These are phyloP conservation scores for Trypanosoma mega DNA, from an alignment of 208 protist genomes.

Conservation along the genomic window DNA sequence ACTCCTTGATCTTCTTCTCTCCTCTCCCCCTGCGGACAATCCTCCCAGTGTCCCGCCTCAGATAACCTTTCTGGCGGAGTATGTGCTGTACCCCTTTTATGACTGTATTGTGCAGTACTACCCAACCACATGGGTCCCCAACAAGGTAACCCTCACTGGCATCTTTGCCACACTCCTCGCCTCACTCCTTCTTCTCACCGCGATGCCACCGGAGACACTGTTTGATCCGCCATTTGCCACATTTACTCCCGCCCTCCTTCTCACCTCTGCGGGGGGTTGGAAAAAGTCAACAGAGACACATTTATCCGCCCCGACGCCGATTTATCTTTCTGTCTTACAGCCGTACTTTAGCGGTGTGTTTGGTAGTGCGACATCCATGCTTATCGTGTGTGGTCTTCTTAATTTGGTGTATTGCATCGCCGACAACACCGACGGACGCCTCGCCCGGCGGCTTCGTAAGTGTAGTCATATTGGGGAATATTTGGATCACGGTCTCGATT, in stretches of 20 bases:
- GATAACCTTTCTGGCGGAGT: slow-evolving; percentile 70
- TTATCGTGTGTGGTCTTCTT: slow-evolving; percentile 66
- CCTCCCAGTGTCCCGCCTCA: slow-evolving; percentile 41
- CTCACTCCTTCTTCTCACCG: slow-evolving; percentile 74
- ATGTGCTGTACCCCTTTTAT: slow-evolving; percentile 81
- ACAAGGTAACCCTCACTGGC: slow-evolving; percentile 79
- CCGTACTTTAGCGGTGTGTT: slow-evolving; percentile 39
- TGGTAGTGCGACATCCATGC: slow-evolving; percentile 32
- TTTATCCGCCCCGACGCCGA: slow-evolving; percentile 27
- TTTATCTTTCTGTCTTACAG: slow-evolving; percentile 40
- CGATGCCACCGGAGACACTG: slow-evolving; percentile 51
- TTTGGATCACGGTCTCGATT: slow-evolving; percentile 91
- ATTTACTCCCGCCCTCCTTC: slow-evolving; percentile 46
- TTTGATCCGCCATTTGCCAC: slow-evolving; percentile 57
- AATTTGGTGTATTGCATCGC: slow-evolving; percentile 86
- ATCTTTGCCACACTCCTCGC: slow-evolving; percentile 64
- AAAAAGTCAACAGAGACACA: slow-evolving; percentile 4
- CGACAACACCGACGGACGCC: slow-evolving; percentile 91
- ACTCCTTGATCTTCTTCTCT: slow-evolving; percentile 29
- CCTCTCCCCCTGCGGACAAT: slow-evolving; percentile 31
- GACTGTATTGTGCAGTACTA: slow-evolving; percentile 65
- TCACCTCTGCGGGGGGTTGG: too few relatives aligned
- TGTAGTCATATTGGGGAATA: slow-evolving; percentile 88
- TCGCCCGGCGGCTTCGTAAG: slow-evolving; percentile 74
- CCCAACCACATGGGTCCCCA: slow-evolving; percentile 67